Percentiles rank a stretch among this genome's conserved stretches.
Evolutionary conservation across 768 basidiomycete genomes (phyloP).

Genomic region (Agrocybe pediades): DNA sequence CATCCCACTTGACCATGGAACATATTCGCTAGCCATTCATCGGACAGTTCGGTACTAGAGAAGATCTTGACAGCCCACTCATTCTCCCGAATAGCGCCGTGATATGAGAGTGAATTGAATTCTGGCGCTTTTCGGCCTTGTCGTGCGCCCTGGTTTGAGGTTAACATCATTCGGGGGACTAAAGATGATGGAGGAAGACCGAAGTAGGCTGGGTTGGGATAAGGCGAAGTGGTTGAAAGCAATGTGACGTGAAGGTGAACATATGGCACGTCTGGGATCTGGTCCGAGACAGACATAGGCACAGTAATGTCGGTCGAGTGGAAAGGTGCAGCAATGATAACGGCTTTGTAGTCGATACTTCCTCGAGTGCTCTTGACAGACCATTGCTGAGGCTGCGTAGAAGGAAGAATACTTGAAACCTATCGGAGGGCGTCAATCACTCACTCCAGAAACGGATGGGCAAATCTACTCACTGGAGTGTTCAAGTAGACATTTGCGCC

Average conservation of each 20-base stretch:
- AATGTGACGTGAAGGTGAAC: slow-evolving; percentile 88
- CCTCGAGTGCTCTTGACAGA: slow-evolving; percentile 50
- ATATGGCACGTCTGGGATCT: slow-evolving; percentile 74
- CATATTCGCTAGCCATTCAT: slow-evolving; percentile 68
- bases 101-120: slow-evolving; percentile 89
- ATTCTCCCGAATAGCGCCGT: slow-evolving; percentile 53
- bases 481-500: slow-evolving; percentile 71
- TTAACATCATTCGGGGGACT: slow-evolving; percentile 70
- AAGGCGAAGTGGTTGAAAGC: slow-evolving; percentile 72
- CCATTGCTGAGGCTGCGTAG: slow-evolving; percentile 49
- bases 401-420: slow-evolving; percentile 55
- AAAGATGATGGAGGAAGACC: slow-evolving; percentile 42
- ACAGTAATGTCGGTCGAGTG: slow-evolving; percentile 64
- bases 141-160: slow-evolving; percentile 60
- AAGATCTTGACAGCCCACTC: slow-evolving; percentile 90
- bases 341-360: slow-evolving; percentile 58
- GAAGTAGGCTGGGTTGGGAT: slow-evolving; percentile 70
- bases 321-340: slow-evolving; percentile 89
- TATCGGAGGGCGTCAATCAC: slow-evolving; percentile 21
- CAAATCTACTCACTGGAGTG: slow-evolving; percentile 58
- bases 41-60: slow-evolving; percentile 61
- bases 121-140: slow-evolving; percentile 56
- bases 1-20: slow-evolving; percentile 75
- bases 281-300: slow-evolving; percentile 45
- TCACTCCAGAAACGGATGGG: background rate